Conservation (phyloP, 2,329 filamentous ascomycete species). For the Exserohilum turcica region DNA sequence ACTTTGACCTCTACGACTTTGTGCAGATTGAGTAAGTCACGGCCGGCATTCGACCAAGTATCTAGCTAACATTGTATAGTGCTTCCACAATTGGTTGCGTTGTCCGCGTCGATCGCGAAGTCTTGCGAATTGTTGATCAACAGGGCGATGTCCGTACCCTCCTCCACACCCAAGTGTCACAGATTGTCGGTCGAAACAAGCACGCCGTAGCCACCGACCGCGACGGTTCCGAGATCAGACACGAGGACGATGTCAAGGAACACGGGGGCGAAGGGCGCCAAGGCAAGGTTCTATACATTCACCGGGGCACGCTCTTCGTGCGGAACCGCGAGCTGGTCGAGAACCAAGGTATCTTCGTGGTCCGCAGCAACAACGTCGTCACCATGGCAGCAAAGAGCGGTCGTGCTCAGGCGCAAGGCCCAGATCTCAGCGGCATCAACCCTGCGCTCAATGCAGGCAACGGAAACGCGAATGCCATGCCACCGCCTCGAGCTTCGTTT, state of each 20-base stretch:
- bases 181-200: conserved; percentile 81
- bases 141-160: conserved; percentile 81
- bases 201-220: conserved; percentile 89
- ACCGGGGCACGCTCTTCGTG: conserved; percentile 89
- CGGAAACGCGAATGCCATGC: conserved; percentile 58
- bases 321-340: conserved; percentile 83
- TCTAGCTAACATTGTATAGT: conserved; percentile 43
- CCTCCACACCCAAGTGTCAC: conserved; percentile 88
- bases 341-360: conserved; percentile 88
- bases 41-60: neutral
- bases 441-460: conserved; percentile 71
- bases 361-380: conserved; percentile 80
- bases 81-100: conserved; percentile 90
- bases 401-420: conserved; percentile 70
- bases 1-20: conserved; percentile 90
- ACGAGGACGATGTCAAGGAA: conserved; percentile 92
- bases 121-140: conserved; percentile 86
- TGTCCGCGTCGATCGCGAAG: conserved; percentile 93
- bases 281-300: conserved; percentile 90
- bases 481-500: conserved; percentile 69
- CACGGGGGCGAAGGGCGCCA: conserved; percentile 81
- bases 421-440: conserved; percentile 90
- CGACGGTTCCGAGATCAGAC: conserved; percentile 88
- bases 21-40: conserved; percentile 80
- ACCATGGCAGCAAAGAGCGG: conserved; percentile 95